phyloP scores from a whole-genome alignment of 2,329 filamentous ascomycete genomes.

The Phialophora verrucosa region DNA sequence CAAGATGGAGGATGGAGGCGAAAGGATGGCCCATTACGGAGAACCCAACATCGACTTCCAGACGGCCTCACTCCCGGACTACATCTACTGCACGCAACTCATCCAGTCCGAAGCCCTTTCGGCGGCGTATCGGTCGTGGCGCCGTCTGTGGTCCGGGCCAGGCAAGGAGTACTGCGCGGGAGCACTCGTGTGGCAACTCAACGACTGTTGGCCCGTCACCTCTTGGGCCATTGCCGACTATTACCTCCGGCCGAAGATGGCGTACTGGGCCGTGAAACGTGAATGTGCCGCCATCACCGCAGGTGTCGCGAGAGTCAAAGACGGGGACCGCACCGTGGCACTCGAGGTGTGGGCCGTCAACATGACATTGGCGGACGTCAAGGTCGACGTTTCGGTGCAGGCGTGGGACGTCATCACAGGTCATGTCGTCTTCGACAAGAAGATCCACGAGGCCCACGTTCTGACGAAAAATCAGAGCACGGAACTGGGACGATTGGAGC shows the following conservation, averaged over 20 bases:
- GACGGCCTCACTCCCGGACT: conserved; percentile 60
- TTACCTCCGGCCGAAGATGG: conserved; percentile 63
- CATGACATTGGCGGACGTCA: conserved; percentile 3
- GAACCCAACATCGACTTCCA: conserved; percentile 12
- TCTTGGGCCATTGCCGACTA: conserved; percentile 68
- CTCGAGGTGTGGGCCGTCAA: conserved; percentile 14
- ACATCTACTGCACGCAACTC: conserved; percentile 70
- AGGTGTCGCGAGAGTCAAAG: conserved; percentile 47
- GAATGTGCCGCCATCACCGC: conserved; percentile 63
- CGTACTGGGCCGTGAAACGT: conserved; percentile 65
- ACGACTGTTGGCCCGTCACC: conserved; percentile 64
- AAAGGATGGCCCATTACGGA: conserved; percentile 13
- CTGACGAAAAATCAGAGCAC: conserved; percentile 18
- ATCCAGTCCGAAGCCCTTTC: conserved; percentile 65
- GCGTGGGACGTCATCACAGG: conserved; percentile 13
- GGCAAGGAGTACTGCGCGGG: conserved; percentile 51
- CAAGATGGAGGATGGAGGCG: conserved; percentile 13
- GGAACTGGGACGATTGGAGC: conserved; percentile 10
- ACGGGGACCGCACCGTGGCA: background rate
- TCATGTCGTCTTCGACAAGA: background rate
- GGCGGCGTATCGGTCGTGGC: conserved; percentile 64
- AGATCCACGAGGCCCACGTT: background rate
- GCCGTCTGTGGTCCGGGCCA: conserved; percentile 49
- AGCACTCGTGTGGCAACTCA: conserved; percentile 55
- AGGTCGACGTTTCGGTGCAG: conserved; percentile 4